Conservation (phyloP, 108 stramenopile genomes). For the Tribonema minus region DNA sequence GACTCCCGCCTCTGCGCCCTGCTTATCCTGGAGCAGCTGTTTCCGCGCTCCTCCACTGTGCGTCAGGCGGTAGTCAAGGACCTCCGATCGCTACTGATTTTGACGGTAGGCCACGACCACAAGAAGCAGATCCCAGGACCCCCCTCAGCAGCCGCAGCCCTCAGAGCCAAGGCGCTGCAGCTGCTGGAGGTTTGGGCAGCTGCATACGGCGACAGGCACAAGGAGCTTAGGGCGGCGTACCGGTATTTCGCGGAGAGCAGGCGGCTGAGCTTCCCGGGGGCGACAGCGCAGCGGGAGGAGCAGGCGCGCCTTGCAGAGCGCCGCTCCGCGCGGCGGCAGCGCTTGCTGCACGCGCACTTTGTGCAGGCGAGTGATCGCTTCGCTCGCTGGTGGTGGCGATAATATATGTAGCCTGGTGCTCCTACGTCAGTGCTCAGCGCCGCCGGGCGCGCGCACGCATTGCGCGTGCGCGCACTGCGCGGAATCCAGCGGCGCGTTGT, state of each 20-base stretch:
- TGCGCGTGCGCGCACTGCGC: no score
- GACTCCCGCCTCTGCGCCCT: background rate
- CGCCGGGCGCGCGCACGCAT: no score
- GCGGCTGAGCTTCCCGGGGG: conserved; percentile 21
- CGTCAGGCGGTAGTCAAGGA: conserved; percentile 12
- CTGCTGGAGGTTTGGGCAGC: conserved; percentile 35
- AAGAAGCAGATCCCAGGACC: conserved; percentile 21
- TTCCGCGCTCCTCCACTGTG: conserved; percentile 16
- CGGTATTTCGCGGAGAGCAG: conserved; percentile 29
- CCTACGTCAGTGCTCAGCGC: no score
- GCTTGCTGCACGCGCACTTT: background rate
- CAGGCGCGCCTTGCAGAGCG: background rate
- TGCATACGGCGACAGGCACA: conserved; percentile 12
- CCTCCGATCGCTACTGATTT: conserved; percentile 16
- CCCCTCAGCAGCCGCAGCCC: conserved; percentile 24
- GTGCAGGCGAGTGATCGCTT: no score
- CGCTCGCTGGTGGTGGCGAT: no score
- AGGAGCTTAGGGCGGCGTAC: conserved; percentile 29
- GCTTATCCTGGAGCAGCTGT: conserved; percentile 15
- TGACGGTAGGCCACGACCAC: conserved; percentile 18
- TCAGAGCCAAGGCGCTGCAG: conserved; percentile 14
- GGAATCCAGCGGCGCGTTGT: no score
- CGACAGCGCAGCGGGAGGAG: background rate
- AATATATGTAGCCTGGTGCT: no score
- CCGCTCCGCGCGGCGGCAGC: background rate